Evolutionary conservation across 306 rosid genomes (phyloP), one percentile per base, ranked within the genome.

Genomic region (Prunus mongolica): DNA sequence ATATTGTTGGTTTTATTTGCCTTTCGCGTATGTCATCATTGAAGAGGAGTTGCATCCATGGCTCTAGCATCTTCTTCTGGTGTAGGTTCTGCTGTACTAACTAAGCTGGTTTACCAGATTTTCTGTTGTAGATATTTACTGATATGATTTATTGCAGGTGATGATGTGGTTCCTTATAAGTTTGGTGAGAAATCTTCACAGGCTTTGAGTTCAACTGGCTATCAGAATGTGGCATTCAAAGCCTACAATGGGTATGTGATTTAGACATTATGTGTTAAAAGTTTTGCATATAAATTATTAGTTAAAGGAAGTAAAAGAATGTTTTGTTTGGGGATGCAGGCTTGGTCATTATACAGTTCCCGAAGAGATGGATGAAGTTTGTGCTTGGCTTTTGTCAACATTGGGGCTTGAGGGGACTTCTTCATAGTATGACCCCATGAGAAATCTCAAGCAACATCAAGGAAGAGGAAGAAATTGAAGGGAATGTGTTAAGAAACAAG

Each of bases 301-400:
- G 14, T 10, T 3, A 11, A 10, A 27, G 6, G 47, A 28, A 63
- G n/a, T 12, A 46, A 13, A 28, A 60, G 15, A 61, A 12, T 61
- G 27, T 32, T 75, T 18, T 12, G 50, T 75, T 68, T 38, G 22
- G 27, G 56, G 16, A 20, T 86, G 84, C 82, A 95, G 99, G 75
- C 98, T 96, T 74, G 99, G 98, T 57, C 99, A 96, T 86, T 86
- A 87, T 76, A 96, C 99, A 27, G 79, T 88, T 58, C 99, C 99
- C 1, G 91, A 89, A 87, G 99, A 96, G 88, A 92, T 89, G 91
- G 97, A 96, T 16, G 93, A 91, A 78, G 91, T 92, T 20, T 91
- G 99, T 76, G 80, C 85, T 27, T 95, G 97, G 97, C 82, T 95
- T 76, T 57, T 66, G 12, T 89, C 97, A 67, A 92, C 89, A 78